Base-by-base conservation (phyloP, 139 green algal species). In the Pedinophyceae sp. region DNA sequence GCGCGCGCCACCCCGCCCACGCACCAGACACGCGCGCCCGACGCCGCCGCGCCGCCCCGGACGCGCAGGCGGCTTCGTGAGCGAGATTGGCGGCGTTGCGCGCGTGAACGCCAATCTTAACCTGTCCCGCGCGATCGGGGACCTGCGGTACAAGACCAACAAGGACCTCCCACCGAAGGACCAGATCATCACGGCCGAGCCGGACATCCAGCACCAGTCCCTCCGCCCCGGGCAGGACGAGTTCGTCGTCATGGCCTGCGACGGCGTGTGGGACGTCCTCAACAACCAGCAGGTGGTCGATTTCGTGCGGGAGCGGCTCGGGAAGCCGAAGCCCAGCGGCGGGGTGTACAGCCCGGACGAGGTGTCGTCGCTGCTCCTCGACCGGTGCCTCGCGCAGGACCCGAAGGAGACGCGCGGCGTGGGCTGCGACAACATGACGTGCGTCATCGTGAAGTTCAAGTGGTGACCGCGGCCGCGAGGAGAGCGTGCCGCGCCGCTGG, bases 71-170 rank as follows among this genome's bases (percentile, higher is more conserved):
- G 79, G 71, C 30, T 85, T 80, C 39, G 52, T 75, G n/a, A 69
- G 55, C 26, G 54, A 73, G 26, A 65, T 67, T 46, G 61, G 54
- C 23, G 55, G 62, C 23, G 61, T 68, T 30, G 65, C 50, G 48
- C 68, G 87, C 23, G 87, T 95, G 0, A 95, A 95, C 54, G 87
- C 86, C 64, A 94, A 93, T 64, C 75, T 95, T 2, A 94, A 95
- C 67, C 71, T 97, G 58, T 90, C 78, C 3, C 74, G 89, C 26
- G 92, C 89, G 0, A 93, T 97, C 52, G 89, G 89, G 0, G 89
- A 97, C 64, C 70, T 97, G 39, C 85, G 85, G 57, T 95, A 95
- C 68, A 95, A 95, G 75, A 62, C 52, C 54, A 87, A 90, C 57
- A 39, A 30, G 19, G 56, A 78, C 48, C 64, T 85, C 25, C 58